Evolutionary conservation across 2,329 filamentous ascomycete species (phyloP).

Genomic region (Nectriaceae sp.): DNA sequence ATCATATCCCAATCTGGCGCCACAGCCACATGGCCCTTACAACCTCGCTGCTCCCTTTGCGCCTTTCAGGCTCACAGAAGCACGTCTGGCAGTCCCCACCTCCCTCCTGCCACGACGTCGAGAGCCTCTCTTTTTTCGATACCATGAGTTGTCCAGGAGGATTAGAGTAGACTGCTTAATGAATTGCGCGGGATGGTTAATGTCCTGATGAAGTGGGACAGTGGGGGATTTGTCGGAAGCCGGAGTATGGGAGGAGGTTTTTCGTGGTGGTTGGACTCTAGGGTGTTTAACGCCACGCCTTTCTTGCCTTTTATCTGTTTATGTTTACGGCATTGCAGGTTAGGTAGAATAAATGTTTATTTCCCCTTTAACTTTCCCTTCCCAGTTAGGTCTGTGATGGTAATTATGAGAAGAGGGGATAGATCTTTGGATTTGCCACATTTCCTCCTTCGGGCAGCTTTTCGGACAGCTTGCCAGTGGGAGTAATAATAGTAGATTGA

Average conservation of each 20-base stretch:
- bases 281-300: slow-evolving; percentile 2
- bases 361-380: slow-evolving; percentile 6
- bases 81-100: slow-evolving; percentile 11
- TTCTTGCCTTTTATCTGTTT: slow-evolving; percentile 14
- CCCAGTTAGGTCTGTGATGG: too few species aligned
- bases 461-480: too few species aligned
- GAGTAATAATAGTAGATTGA: too few species aligned
- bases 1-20: slow-evolving; percentile 16
- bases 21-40: slow-evolving; percentile 12
- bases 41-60: slow-evolving; percentile 12
- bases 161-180: slow-evolving; percentile 39
- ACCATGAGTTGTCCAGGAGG: slow-evolving; percentile 35
- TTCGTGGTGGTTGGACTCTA: slow-evolving; percentile 11
- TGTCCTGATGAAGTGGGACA: slow-evolving; percentile 3
- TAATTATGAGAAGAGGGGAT: too few species aligned
- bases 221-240: slow-evolving; percentile 2
- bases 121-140: slow-evolving; percentile 37
- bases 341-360: slow-evolving; percentile 32
- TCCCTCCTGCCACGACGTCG: slow-evolving; percentile 2
- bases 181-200: slow-evolving; percentile 26
- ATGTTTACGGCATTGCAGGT: slow-evolving; percentile 18
- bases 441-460: too few species aligned
- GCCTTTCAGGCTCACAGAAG: slow-evolving; percentile 9
- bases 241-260: slow-evolving; percentile 7
- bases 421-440: too few species aligned